These are phyloP conservation scores for Tephrocybe rancida DNA, from an alignment of 768 basidiomycete genomes.

Conservation along the genomic window DNA sequence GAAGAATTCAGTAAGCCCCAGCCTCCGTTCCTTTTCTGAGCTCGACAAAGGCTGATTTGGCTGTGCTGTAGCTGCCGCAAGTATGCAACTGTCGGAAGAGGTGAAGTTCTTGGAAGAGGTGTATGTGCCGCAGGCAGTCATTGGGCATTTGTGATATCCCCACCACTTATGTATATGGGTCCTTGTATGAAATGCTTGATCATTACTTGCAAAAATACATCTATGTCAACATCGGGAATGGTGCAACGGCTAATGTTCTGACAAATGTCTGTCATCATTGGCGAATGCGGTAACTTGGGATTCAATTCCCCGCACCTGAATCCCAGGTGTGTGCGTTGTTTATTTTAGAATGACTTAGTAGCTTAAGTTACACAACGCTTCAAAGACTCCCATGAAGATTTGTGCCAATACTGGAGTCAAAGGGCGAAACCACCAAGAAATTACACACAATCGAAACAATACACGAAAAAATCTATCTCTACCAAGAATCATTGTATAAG, in stretches of 20 bases:
- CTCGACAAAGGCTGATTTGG: background rate
- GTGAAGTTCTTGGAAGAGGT: constrained; percentile 55
- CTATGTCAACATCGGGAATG: constrained; percentile 33
- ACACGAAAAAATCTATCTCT: background rate
- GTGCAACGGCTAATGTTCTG: constrained; percentile 71
- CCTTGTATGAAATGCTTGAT: too few species aligned
- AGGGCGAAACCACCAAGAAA: too few species aligned
- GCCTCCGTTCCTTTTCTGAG: background rate
- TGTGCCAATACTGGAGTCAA: too few species aligned
- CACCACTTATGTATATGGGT: too few species aligned
- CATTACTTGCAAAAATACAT: too few species aligned
- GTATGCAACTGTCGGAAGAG: constrained; percentile 61
- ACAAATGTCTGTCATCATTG: background rate
- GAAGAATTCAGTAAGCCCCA: constrained; percentile 49
- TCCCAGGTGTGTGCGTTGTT: too few species aligned
- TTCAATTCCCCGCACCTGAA: constrained; percentile 52
- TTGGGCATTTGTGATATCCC: constrained; percentile 38
- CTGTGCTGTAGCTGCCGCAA: constrained; percentile 35
- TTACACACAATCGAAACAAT: too few species aligned
- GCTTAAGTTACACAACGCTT: too few species aligned
- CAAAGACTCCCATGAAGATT: too few species aligned
- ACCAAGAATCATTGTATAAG: constrained; percentile 8
- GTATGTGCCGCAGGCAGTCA: constrained; percentile 46
- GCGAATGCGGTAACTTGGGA: constrained; percentile 50
- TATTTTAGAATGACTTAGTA: background rate